These are phyloP conservation scores for Ophiosphaerella narmari DNA, from an alignment of 2,329 filamentous ascomycete genomes.

Conservation along the genomic window DNA sequence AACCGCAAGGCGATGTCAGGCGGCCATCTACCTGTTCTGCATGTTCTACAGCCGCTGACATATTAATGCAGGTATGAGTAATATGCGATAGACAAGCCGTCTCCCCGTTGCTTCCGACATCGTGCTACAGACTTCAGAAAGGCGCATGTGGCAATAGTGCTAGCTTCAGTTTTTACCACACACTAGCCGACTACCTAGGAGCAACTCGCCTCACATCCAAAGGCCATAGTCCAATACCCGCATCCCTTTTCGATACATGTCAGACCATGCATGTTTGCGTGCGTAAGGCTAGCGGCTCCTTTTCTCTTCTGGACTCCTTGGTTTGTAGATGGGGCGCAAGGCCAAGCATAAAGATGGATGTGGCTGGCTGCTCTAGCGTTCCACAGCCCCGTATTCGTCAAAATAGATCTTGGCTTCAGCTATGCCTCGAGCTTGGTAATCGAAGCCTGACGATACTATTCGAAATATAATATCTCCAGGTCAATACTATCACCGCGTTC, in stretches of 20 bases:
- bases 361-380: constrained; percentile 5
- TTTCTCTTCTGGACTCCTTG: not conserved
- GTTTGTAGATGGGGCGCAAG: not conserved
- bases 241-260: not conserved
- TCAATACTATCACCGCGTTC: too few species aligned
- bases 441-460: not conserved
- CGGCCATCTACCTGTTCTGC: not conserved
- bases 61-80: not conserved
- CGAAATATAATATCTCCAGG: not conserved
- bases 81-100: too few species aligned
- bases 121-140: not conserved
- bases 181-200: too few species aligned
- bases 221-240: not conserved
- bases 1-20: constrained; percentile 1
- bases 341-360: constrained; percentile 2
- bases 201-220: not conserved
- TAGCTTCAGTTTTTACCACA: too few species aligned
- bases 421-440: constrained; percentile 1
- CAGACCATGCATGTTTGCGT: not conserved
- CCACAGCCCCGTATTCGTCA: constrained; percentile 1
- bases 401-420: constrained; percentile 12
- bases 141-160: too few species aligned
- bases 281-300: too few species aligned
- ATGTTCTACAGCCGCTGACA: not conserved
- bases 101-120: not conserved